Evolutionary conservation across 306 rosid genomes (phyloP), one percentile per base, ranked within the genome.

Genomic region (Boehmeria nivea): DNA sequence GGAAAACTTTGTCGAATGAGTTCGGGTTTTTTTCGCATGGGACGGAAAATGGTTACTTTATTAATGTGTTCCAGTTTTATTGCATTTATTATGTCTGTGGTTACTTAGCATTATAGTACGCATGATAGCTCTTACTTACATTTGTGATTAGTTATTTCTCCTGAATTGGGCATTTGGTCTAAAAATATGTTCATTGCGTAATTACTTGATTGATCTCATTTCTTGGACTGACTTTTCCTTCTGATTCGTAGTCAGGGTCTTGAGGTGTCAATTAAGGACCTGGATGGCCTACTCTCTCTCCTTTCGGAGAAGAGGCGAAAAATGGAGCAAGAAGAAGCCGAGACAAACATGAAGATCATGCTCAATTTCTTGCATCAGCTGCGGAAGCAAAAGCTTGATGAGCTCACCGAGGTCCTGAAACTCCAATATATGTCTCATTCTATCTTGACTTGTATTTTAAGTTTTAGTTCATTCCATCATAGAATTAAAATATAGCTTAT

Each of bases 291-390:
- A 47, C 69, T 87, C 68, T 69, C 71, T 11, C 84, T 83, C 39
- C 81, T 87, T 46, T 45, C 87, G 6, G 95, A 81, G 59, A 87
- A 81, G 80, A 87, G 78, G 73, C 78, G 86, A 42, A 87, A 81
- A 74, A 69, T 87, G 86, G 84, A 83, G 71, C 83, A 78, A 66
- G 84, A 87, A 74, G 91, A 83, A 68, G 79, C 91, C 15, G 93
- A 83, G 74, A 73, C 77, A 46, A 81, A 82, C 67, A 74, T 76
- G 88, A 80, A 87, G 61, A 72, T 87, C 62, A 68, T 87, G 77
- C 63, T 83, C 22, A 78, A 75, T 46, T 87, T 87, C 79, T 72
- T 87, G 67, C 86, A 83, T 59, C 78, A 76, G 53, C 68, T 87
- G 56, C 69, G 78, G 40, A 81, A 71, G 76, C 93, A 81, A 63